Evolutionary conservation across 2,329 filamentous ascomycete species (phyloP).

Genomic region (Fusarium tanahbumbuense): DNA sequence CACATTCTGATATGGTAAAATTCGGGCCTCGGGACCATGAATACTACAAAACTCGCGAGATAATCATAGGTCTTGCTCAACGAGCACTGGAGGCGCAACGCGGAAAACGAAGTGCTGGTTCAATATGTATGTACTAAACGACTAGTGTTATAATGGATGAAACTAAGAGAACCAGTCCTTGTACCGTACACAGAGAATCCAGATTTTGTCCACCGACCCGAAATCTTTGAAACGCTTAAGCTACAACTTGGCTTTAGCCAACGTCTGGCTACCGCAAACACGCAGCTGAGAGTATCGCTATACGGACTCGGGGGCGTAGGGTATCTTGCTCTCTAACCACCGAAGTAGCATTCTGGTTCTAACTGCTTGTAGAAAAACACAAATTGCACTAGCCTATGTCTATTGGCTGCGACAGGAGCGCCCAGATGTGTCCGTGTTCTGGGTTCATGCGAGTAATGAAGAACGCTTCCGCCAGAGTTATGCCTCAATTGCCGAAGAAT

Average conservation of each 20-base stretch:
- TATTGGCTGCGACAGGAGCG: constrained; percentile 20
- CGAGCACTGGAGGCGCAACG: too few species aligned
- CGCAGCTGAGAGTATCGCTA: neutral
- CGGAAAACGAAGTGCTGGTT: too few species aligned
- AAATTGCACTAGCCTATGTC: constrained; percentile 26
- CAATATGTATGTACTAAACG: too few species aligned
- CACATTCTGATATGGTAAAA: too few species aligned
- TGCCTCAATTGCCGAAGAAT: constrained; percentile 46
- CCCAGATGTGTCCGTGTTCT: constrained; percentile 45
- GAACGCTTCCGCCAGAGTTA: constrained; percentile 50
- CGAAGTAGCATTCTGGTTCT: neutral
- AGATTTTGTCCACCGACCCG: constrained; percentile 13
- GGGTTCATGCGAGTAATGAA: constrained; percentile 48
- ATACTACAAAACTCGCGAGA: too few species aligned
- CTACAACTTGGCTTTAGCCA: neutral
- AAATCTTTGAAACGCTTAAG: constrained; percentile 6
- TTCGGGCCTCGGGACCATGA: too few species aligned
- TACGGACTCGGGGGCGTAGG: constrained; percentile 31
- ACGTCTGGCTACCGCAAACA: neutral
- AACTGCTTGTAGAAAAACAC: constrained; percentile 14
- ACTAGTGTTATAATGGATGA: too few species aligned
- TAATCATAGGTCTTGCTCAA: too few species aligned
- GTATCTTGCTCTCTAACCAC: neutral
- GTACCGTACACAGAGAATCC: constrained; percentile 23
- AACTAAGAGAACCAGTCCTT: constrained; percentile 1